Base-by-base conservation (phyloP, 129 eudicot species). In the Silybum marianum region DNA sequence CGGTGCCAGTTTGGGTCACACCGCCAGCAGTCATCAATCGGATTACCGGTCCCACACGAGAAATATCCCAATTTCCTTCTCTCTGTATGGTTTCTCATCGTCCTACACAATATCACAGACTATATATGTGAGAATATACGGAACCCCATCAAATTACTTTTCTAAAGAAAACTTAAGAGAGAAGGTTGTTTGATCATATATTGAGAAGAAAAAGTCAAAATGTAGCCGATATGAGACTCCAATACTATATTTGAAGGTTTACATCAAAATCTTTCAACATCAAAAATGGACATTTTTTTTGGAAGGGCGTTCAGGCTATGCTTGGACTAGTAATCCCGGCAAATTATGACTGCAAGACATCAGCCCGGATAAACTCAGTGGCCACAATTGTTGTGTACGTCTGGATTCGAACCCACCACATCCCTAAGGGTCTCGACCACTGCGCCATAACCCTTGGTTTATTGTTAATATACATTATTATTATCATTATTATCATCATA, bases 21-120 rank as follows among this genome's bases (percentile, higher is more conserved):
- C 19, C 97, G 88, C 98, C 98, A 94, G 87, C 98, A 94, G 77
- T 94, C 98, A 38, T 94, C 98, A 9, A 94, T 91, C 0, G 98
- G 98, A 44, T 94, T 94, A 8, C 98, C 98, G 0, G 95, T 94
- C 65, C 93, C 98, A 83, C 98, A 91, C 30, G 98, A 93, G 76
- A 93, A 87, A 67, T 69, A 93, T 10, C 98, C 98, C 68, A 93
- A 82, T 40, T 93, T 87, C 86, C 98, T 83, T 86, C 98, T 90
- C 90, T 88, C 93, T 0, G 97, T 93, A 83, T 90, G 80, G 86
- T 93, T 93, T 51, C 44, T 72, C 71, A 89, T 91, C 78, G 86
- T 89, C 95, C 98, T 93, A 84, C 25, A 82, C 16, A 71, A 51
- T 44, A 38, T 73, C 25, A 44, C 63, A 51, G 1, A 14, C 5